Conservation (phyloP, 2,329 filamentous ascomycete genomes). For the Rhinocladiella mackenziei region DNA sequence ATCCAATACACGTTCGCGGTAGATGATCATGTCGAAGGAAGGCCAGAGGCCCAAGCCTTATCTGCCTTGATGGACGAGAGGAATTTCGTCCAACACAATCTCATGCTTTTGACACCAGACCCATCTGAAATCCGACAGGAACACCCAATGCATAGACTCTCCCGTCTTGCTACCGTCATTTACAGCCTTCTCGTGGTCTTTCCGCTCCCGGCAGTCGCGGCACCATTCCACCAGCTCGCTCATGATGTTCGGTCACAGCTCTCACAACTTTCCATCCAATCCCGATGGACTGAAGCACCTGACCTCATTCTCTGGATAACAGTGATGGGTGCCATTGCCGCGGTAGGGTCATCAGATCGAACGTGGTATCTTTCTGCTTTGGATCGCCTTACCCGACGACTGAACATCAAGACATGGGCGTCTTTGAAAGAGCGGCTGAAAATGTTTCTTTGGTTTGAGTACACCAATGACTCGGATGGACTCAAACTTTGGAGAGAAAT, state of each 20-base stretch:
- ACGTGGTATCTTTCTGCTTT: constrained; percentile 35
- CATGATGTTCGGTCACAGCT: constrained; percentile 31
- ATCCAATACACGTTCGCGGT: constrained; percentile 34
- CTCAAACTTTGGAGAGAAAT: constrained; percentile 28
- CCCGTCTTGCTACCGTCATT: constrained; percentile 36
- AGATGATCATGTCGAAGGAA: constrained; percentile 26
- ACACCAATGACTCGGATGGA: constrained; percentile 29
- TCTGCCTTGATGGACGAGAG: constrained; percentile 37
- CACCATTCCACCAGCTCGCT: constrained; percentile 35
- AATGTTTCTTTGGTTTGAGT: constrained; percentile 28
- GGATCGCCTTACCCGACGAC: constrained; percentile 22
- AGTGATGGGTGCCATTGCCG: constrained; percentile 39
- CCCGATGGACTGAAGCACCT: constrained; percentile 31
- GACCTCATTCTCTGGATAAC: constrained; percentile 38
- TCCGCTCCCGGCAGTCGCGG: constrained; percentile 38
- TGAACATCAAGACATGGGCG: constrained; percentile 25
- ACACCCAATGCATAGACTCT: constrained; percentile 35
- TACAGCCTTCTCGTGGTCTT: constrained; percentile 40
- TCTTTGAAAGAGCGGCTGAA: constrained; percentile 23
- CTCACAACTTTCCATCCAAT: constrained; percentile 23
- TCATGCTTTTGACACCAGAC: constrained; percentile 34
- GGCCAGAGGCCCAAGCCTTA: constrained; percentile 23
- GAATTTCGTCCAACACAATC: constrained; percentile 38
- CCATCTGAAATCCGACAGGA: constrained; percentile 25
- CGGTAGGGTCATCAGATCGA: constrained; percentile 33